Conservation (phyloP, 225 moss, liverwort and hornwort genomes). For the Takakia lepidozioides region DNA sequence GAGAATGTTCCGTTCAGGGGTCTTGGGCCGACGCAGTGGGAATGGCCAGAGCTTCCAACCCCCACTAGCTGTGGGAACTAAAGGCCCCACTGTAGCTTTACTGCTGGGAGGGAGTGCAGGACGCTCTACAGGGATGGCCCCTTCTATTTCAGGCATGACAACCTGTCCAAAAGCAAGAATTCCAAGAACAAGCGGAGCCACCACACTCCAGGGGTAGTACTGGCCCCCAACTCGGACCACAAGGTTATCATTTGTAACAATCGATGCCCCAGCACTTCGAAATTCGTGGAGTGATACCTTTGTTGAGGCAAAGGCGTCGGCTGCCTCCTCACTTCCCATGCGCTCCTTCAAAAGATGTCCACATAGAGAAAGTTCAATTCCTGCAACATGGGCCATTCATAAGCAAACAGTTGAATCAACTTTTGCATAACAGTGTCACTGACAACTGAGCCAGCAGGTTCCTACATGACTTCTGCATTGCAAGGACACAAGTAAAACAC, state of each 20-base stretch:
- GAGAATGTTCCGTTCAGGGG: constrained; percentile 18
- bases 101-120: constrained; percentile 16
- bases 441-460: not conserved
- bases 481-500: not conserved
- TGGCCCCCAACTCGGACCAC: constrained; percentile 38
- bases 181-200: constrained; percentile 51
- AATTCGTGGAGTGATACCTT: constrained; percentile 26
- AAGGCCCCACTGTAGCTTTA: constrained; percentile 13
- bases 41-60: constrained; percentile 54
- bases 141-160: constrained; percentile 27
- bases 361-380: constrained; percentile 39
- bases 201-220: constrained; percentile 47
- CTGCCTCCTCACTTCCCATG: constrained; percentile 43
- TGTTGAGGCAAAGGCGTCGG: constrained; percentile 18
- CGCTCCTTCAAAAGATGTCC: constrained; percentile 28
- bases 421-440: not conserved
- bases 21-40: constrained; percentile 21
- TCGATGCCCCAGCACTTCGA: constrained; percentile 18
- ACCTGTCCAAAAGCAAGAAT: constrained; percentile 54
- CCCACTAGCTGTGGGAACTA: constrained; percentile 20
- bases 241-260: constrained; percentile 31
- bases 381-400: no score
- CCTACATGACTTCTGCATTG: not conserved
- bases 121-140: constrained; percentile 30
- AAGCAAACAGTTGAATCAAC: no score